Conservation (phyloP, 306 rosid species). For the Sindora glabra region DNA sequence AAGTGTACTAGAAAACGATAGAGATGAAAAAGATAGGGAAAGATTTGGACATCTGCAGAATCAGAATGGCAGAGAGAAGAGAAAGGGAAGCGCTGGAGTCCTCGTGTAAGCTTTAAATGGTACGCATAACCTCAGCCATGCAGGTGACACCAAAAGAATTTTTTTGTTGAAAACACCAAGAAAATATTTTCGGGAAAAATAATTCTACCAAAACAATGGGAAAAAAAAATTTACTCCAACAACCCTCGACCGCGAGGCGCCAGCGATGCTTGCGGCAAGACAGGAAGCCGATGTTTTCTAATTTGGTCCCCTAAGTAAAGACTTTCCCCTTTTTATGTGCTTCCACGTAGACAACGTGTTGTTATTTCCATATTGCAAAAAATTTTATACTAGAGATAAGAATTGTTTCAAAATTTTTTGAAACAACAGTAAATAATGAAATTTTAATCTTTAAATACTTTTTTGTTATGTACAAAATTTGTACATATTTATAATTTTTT, state of each 20-base stretch:
- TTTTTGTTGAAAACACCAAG: constrained; percentile 23
- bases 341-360: no score
- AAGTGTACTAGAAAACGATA: constrained; percentile 17
- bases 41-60: constrained; percentile 36
- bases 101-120: constrained; percentile 58
- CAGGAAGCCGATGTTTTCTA: no score
- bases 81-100: constrained; percentile 27
- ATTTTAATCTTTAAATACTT: no score
- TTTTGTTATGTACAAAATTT: no score
- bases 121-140: constrained; percentile 49
- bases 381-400: no score
- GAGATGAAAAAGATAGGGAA: constrained; percentile 4
- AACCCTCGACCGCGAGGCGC: background rate
- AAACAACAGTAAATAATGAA: no score
- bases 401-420: no score
- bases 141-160: constrained; percentile 39
- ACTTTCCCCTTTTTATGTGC: no score
- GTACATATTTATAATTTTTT: no score
- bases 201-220: background rate
- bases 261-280: no score
- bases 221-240: background rate
- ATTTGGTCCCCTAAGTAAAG: no score
- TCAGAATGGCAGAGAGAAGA: constrained; percentile 44
- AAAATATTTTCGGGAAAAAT: constrained; percentile 3
- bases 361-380: no score